A percentile compares a stretch with the other conserved stretches of the same genome.
These are phyloP conservation scores for Avicennia marina DNA, from an alignment of 257 asterid genomes.

Conservation along the genomic window DNA sequence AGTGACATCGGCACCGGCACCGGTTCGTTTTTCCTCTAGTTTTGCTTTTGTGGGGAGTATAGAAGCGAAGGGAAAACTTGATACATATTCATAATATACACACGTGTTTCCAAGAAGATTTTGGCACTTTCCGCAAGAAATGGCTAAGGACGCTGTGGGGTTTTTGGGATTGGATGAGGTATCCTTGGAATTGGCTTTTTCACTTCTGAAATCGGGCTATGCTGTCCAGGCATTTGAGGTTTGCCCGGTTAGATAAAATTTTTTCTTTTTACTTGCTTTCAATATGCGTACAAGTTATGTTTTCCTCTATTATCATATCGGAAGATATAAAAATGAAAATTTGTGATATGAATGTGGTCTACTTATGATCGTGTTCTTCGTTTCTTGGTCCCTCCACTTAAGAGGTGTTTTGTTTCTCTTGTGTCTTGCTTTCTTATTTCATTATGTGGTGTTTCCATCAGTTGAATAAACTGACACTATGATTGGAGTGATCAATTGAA, in stretches of 20 bases:
- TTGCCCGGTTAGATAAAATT: constrained; percentile 4
- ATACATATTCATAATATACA: no score
- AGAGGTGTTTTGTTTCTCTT: not conserved
- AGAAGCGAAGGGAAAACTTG: no score
- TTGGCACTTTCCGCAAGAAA: constrained; percentile 15
- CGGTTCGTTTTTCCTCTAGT: no score
- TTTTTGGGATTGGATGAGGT: constrained; percentile 78
- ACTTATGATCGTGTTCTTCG: not conserved
- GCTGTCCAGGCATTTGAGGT: constrained; percentile 81
- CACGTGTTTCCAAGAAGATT: no score
- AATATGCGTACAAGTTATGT: not conserved
- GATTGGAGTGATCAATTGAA: no score
- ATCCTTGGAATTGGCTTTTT: constrained; percentile 68
- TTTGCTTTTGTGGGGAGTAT: no score
- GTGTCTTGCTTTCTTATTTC: not conserved
- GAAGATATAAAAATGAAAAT: not conserved
- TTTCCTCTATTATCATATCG: not conserved
- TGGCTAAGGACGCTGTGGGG: constrained; percentile 58
- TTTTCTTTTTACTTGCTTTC: not conserved
- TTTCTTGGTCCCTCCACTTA: not conserved
- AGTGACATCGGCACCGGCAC: no score
- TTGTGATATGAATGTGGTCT: not conserved
- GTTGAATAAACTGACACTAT: not conserved
- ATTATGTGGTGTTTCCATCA: not conserved
- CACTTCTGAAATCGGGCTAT: constrained; percentile 62